A percentile compares a stretch with the other conserved stretches of the same genome.
phyloP scores from a whole-genome alignment of 1,284 basidiomycete species.

The Tremellales sp. region DNA sequence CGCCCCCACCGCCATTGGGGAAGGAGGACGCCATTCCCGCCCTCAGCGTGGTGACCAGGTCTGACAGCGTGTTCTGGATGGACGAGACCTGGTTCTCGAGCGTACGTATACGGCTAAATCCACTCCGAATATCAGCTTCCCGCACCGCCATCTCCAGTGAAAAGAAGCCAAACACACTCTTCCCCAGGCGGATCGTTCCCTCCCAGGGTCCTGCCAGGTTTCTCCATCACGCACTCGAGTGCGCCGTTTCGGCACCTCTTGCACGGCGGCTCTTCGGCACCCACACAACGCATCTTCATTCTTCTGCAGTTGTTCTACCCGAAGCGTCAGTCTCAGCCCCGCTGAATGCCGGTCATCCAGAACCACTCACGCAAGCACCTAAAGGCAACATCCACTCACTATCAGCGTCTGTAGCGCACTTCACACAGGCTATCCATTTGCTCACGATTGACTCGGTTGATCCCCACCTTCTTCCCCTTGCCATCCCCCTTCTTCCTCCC shows the following conservation, averaged over 20 bases:
- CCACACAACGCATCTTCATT: constrained; percentile 58
- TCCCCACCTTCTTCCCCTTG: constrained; percentile 35
- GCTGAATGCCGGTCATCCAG: constrained; percentile 1
- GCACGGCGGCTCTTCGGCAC: constrained; percentile 90
- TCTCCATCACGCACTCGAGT: constrained; percentile 85
- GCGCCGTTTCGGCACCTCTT: constrained; percentile 80
- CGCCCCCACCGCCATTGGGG: constrained; percentile 25
- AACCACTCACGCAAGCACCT: constrained; percentile 41
- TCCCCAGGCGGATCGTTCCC: constrained; percentile 65
- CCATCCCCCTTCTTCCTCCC: constrained; percentile 6
- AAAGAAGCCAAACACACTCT: constrained; percentile 53
- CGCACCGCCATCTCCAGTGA: background rate
- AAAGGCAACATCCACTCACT: no score
- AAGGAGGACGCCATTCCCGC: constrained; percentile 24
- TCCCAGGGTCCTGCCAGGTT: constrained; percentile 63
- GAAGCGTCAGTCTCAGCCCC: constrained; percentile 3
- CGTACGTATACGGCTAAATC: constrained; percentile 72
- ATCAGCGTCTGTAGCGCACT: no score
- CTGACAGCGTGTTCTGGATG: constrained; percentile 74
- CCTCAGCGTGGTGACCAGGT: constrained; percentile 59
- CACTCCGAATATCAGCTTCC: constrained; percentile 2
- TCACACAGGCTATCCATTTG: constrained; percentile 1
- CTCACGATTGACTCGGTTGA: constrained; percentile 48
- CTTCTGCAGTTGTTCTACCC: constrained; percentile 45
- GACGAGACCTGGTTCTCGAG: constrained; percentile 75